Conservation (phyloP, 345 rosid species). For the Brassica nigra region DNA sequence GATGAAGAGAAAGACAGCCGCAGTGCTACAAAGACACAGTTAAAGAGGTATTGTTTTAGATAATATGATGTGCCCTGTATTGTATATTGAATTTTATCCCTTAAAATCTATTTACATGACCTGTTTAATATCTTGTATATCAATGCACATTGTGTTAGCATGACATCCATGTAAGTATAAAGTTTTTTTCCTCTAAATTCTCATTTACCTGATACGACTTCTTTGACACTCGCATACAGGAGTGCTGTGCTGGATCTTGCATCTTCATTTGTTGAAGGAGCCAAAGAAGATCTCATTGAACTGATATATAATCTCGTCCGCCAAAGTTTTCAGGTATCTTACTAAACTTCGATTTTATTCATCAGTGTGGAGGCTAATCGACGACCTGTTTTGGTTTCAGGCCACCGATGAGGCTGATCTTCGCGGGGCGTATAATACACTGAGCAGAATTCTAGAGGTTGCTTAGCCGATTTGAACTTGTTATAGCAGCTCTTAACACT, state of each 20-base stretch:
- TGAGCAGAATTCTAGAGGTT: constrained; percentile 78
- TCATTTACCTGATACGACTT: background rate
- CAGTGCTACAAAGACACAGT: constrained; percentile 43
- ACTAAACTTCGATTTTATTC: background rate
- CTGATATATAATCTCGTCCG: constrained; percentile 64
- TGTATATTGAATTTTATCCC: background rate
- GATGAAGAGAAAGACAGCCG: constrained; percentile 45
- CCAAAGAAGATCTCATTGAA: constrained; percentile 65
- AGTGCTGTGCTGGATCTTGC: constrained; percentile 66
- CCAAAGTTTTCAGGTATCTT: constrained; percentile 60
- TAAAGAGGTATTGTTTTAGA: constrained; percentile 51
- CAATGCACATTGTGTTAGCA: constrained; percentile 4
- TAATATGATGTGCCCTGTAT: background rate
- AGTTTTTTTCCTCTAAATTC: background rate
- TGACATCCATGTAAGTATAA: background rate
- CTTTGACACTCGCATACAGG: constrained; percentile 38
- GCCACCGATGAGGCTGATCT: constrained; percentile 55
- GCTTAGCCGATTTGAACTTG: constrained; percentile 26
- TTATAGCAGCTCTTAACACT: background rate
- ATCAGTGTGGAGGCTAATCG: constrained; percentile 21
- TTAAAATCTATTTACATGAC: constrained; percentile 3
- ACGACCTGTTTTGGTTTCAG: constrained; percentile 44
- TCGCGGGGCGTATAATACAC: constrained; percentile 64
- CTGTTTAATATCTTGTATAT: background rate
- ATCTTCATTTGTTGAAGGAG: constrained; percentile 73